Base-by-base conservation (phyloP, 768 basidiomycete genomes). In the Lactifluus pinguis region DNA sequence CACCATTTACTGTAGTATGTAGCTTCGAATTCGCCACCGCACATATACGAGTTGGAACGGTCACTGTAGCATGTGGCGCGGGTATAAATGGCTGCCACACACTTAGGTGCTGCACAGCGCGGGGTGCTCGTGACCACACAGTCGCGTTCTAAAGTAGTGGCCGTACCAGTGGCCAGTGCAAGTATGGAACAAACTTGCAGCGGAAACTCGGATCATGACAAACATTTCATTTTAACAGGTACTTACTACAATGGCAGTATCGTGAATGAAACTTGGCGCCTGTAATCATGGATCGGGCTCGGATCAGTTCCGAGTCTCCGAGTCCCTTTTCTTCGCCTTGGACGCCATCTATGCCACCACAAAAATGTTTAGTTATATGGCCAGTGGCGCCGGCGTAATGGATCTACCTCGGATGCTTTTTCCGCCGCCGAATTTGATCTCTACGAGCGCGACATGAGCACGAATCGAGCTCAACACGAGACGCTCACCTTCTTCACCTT, bases 401-500 rank as follows among this genome's bases (percentile, higher is more conserved):
- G 32, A 9, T 34, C 1, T 34, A 34, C 64, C 41, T 8, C 36
- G 2, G 64, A 58, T 21, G 52, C 57, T 39, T 65, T 56, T 10
- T 55, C 50, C 45, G 44, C n/a, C 14, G 61, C 41, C 25, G 17
- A 25, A 30, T 49, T 51, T 21, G 55, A 36, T 1, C 56, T 21
- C 55, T 64, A 41, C 19, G n/a, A 36, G 41, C 17, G 48, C 21
- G 25, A 5, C 4, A 9, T 25, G 30, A 34, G 19, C 14, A 55
- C 45, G 9, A 1, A 10, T 29, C 13, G 34, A 17, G 32, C 10
- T 9, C 9, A 3, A 21, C 19, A 2, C 30, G 19, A 21, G 5
- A 29, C 15, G 3, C 42, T 32, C 25, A 57, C 54, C 55, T 57
- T 53, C 34, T 62, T 41, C 11, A 61, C 7, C 41, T 51, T 62